phyloP scores from a whole-genome alignment of 345 rosid species.

The Arabis alpina region DNA sequence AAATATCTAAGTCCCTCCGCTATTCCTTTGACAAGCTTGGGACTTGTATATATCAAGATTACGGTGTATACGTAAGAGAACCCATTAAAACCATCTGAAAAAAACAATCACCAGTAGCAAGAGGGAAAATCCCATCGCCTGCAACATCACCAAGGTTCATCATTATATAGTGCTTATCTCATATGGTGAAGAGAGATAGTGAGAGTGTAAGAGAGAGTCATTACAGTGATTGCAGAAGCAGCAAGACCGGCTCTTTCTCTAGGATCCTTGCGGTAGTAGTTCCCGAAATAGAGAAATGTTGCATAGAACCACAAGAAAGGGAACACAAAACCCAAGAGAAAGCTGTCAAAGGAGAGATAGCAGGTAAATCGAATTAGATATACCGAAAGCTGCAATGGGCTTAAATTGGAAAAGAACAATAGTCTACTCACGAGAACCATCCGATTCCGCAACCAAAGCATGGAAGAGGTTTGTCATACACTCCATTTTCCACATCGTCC shows the following conservation, averaged over 20 bases:
- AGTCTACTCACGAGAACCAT: conserved; percentile 87
- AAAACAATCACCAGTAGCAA: conserved; percentile 55
- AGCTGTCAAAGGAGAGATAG: conserved; percentile 49
- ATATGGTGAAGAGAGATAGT: background rate
- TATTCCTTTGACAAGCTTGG: conserved; percentile 27
- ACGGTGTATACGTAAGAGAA: conserved; percentile 13
- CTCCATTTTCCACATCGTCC: conserved; percentile 65
- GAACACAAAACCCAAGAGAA: conserved; percentile 77
- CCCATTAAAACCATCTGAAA: conserved; percentile 44
- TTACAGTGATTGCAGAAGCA: conserved; percentile 96
- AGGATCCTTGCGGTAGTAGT: conserved; percentile 94
- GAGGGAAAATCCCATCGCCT: conserved; percentile 87
- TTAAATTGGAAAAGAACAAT: background rate
- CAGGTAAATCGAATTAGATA: background rate
- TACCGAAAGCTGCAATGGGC: background rate
- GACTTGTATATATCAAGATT: conserved; percentile 21
- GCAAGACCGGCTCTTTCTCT: conserved; percentile 99
- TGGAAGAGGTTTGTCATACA: conserved; percentile 88
- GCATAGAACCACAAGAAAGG: conserved; percentile 96
- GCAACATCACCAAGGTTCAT: conserved; percentile 38
- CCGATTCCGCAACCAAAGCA: conserved; percentile 97
- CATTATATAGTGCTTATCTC: background rate
- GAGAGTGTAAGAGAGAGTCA: background rate
- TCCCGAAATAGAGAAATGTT: conserved; percentile 83
- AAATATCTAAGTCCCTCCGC: conserved; percentile 24